Evolutionary conservation across 805 yeast genomes (phyloP).

Genomic region (Cyberlindnera lachancei): DNA sequence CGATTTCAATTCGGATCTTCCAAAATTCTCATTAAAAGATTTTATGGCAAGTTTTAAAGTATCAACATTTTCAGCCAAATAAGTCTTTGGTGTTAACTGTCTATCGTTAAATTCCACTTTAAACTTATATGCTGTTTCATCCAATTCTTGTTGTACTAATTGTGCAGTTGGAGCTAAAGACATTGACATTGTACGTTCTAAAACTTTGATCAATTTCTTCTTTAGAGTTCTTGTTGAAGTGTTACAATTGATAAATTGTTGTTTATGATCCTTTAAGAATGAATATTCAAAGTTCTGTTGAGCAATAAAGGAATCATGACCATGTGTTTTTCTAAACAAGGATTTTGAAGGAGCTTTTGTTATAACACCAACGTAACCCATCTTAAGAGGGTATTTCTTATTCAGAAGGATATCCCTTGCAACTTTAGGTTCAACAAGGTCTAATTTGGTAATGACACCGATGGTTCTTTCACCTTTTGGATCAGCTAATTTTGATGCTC

Average conservation of each 20-base stretch:
- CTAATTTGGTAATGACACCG: conserved; percentile 93
- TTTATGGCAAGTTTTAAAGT: conserved; percentile 77
- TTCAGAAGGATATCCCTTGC: conserved; percentile 68
- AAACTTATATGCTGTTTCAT: conserved; percentile 85
- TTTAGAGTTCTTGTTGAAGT: conserved; percentile 73
- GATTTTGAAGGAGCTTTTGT: conserved; percentile 59
- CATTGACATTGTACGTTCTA: conserved; percentile 86
- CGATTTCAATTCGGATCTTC: conserved; percentile 73
- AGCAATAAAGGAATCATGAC: conserved; percentile 56
- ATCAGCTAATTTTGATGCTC: conserved; percentile 85
- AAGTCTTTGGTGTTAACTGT: conserved; percentile 87
- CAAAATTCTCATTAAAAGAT: conserved; percentile 76
- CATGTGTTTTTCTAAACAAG: conserved; percentile 46
- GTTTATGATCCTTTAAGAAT: conserved; percentile 59
- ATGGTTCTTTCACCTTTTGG: conserved; percentile 94
- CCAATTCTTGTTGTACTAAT: conserved; percentile 83
- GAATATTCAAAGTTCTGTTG: conserved; percentile 59
- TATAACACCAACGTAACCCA: conserved; percentile 99
- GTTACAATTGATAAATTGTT: conserved; percentile 52
- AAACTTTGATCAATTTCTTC: conserved; percentile 73
- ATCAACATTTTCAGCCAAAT: conserved; percentile 87
- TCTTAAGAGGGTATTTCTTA: conserved; percentile 77
- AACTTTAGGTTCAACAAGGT: conserved; percentile 69
- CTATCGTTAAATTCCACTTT: conserved; percentile 97
- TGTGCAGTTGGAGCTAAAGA: conserved; percentile 82